phyloP scores from a whole-genome alignment of 805 yeast species.

The Jamesozyma hellenica region DNA sequence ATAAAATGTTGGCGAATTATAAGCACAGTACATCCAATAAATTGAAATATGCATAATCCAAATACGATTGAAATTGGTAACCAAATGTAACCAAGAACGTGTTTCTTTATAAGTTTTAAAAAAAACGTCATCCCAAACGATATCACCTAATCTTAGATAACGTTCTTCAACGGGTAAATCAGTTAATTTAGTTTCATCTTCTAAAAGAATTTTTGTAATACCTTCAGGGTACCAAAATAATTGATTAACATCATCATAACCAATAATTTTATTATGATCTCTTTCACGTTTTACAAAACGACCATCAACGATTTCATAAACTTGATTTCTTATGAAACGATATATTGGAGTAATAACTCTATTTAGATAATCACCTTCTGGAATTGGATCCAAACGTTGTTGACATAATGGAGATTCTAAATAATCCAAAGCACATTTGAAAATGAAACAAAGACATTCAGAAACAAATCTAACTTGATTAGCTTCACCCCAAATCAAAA shows the following conservation, averaged over 20 bases:
- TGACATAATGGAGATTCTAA: slow-evolving; percentile 82
- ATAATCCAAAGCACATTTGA: slow-evolving; percentile 90
- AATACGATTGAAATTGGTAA: slow-evolving; percentile 94
- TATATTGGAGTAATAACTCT: slow-evolving; percentile 88
- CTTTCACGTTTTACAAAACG: slow-evolving; percentile 76
- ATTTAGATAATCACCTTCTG: slow-evolving; percentile 83
- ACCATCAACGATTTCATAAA: slow-evolving; percentile 71
- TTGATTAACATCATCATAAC: slow-evolving; percentile 98
- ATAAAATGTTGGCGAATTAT: slow-evolving; percentile 83
- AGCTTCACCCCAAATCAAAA: slow-evolving; percentile 83
- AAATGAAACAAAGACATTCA: slow-evolving; percentile 86
- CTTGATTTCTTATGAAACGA: slow-evolving; percentile 68
- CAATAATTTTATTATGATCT: slow-evolving; percentile 71
- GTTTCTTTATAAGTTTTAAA: slow-evolving; percentile 93
- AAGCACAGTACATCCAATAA: slow-evolving; percentile 93
- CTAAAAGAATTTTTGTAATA: slow-evolving; percentile 75
- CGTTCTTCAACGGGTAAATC: slow-evolving; percentile 88
- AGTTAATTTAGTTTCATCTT: slow-evolving; percentile 77
- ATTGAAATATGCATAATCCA: slow-evolving; percentile 88
- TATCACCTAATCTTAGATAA: slow-evolving; percentile 81
- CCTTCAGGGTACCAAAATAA: slow-evolving; percentile 99
- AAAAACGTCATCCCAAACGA: slow-evolving; percentile 83
- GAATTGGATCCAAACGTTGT: slow-evolving; percentile 72
- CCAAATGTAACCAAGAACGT: slow-evolving; percentile 93
- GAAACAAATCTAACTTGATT: slow-evolving; percentile 89